phyloP scores from a whole-genome alignment of 2,329 filamentous ascomycete genomes.

The Dactylonectria estremocensis region DNA sequence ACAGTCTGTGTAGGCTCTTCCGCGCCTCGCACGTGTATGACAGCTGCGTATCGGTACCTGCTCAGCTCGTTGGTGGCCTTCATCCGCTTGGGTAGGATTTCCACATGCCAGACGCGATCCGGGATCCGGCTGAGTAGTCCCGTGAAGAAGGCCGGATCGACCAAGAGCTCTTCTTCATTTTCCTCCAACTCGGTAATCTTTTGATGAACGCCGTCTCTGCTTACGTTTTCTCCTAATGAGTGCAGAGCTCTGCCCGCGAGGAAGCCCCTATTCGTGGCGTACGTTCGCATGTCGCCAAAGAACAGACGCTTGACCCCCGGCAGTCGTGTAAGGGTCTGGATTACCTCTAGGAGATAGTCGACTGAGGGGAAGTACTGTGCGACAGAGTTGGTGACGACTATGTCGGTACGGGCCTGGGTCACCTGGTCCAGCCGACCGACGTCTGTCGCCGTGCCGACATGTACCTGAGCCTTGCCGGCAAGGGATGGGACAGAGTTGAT shows the following conservation, averaged over 20 bases:
- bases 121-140: constrained; percentile 33
- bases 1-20: too few relatives aligned
- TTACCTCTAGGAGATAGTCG: constrained; percentile 40
- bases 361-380: constrained; percentile 48
- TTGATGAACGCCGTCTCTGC: constrained; percentile 18
- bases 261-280: constrained; percentile 37
- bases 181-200: constrained; percentile 31
- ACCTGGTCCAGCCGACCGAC: constrained; percentile 13
- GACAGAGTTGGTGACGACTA: constrained; percentile 49
- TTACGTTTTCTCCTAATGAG: constrained; percentile 4
- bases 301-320: constrained; percentile 25
- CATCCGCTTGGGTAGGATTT: constrained; percentile 51
- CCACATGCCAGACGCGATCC: constrained; percentile 43
- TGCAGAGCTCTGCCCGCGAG: constrained; percentile 22
- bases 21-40: constrained; percentile 25
- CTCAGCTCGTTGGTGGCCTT: constrained; percentile 31
- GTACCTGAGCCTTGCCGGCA: background rate
- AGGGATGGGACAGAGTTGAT: constrained; percentile 32
- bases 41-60: constrained; percentile 48
- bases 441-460: constrained; percentile 40
- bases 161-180: constrained; percentile 39
- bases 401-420: constrained; percentile 4
- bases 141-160: constrained; percentile 48
- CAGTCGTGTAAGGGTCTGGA: constrained; percentile 28
- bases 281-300: constrained; percentile 43